Percentiles rank a stretch among this genome's conserved stretches.
Evolutionary conservation across 371 early-diverging fungal genomes (phyloP).

Genomic region (Fennellomyces sp.): DNA sequence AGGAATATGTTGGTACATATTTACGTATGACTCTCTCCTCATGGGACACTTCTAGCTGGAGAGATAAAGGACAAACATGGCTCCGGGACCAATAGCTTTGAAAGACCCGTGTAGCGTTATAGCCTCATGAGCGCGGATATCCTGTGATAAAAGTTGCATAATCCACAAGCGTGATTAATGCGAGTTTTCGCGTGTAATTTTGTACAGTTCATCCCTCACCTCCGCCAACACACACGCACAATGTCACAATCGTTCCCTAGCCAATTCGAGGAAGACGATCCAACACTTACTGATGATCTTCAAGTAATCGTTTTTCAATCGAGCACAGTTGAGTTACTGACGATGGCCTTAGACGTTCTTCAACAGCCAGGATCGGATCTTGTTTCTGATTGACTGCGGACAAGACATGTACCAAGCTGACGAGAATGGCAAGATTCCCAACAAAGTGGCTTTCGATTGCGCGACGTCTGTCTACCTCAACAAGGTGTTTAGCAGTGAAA

Average conservation of each 20-base stretch:
- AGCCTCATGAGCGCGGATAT: no score
- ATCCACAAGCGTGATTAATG: no score
- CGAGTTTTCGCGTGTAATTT: neutral
- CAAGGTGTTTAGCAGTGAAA: conserved; percentile 60
- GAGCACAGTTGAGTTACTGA: neutral
- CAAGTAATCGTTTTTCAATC: neutral
- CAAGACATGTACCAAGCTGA: conserved; percentile 54
- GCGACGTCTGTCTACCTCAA: conserved; percentile 47
- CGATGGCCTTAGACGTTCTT: neutral
- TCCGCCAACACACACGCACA: neutral
- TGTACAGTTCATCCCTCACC: no score
- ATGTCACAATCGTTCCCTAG: conserved; percentile 2
- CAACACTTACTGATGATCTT: neutral
- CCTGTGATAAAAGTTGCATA: no score
- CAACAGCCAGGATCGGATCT: conserved; percentile 53
- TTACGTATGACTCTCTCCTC: no score
- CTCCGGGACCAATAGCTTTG: no score
- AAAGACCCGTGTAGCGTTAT: no score
- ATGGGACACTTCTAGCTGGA: no score
- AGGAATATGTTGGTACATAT: no score
- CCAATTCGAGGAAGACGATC: conserved; percentile 7
- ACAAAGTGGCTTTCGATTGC: conserved; percentile 51
- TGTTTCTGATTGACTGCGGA: conserved; percentile 72
- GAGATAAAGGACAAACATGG: no score
- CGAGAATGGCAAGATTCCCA: conserved; percentile 47